A percentile compares a stretch with the other conserved stretches of the same genome.
Conservation (phyloP, 2,329 filamentous ascomycete genomes). For the Ambrosiella beaveri region DNA sequence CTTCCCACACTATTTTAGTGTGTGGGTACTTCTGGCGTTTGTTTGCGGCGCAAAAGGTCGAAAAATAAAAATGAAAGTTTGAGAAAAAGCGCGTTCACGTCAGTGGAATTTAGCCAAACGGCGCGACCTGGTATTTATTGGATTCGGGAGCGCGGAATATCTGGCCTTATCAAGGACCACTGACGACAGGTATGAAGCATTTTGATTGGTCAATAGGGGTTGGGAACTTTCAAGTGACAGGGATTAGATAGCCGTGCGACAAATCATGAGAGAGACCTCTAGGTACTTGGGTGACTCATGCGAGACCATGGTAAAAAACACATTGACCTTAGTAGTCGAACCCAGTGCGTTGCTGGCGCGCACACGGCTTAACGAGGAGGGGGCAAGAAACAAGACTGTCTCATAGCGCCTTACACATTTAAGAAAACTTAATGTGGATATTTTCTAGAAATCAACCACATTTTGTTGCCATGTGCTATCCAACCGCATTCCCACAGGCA, state of each 20-base stretch:
- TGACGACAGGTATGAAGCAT: not conserved
- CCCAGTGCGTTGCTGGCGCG: conserved; percentile 2
- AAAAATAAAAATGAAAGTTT: conserved; percentile 12
- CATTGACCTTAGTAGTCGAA: not conserved
- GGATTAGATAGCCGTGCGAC: not conserved
- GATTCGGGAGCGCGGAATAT: conserved; percentile 13
- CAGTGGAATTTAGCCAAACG: conserved; percentile 13
- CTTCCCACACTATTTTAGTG: conserved; percentile 10
- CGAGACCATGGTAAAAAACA: not conserved
- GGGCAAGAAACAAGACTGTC: not conserved
- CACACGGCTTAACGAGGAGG: not conserved
- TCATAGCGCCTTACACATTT: not conserved
- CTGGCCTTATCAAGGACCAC: conserved; percentile 12
- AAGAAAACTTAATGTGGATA: not conserved
- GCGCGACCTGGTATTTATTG: conserved; percentile 16
- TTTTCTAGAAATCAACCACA: not conserved
- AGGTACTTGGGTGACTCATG: conserved; percentile 5
- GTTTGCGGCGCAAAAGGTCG: conserved; percentile 7
- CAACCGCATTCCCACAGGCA: no score
- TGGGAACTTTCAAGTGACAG: not conserved
- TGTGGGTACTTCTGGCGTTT: conserved; percentile 7
- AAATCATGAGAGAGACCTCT: not conserved
- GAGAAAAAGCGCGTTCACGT: conserved; percentile 15
- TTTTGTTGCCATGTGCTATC: no score
- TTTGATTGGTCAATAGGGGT: conserved; percentile 10